Conservation (phyloP, 2,329 filamentous ascomycete genomes). For the Aspergillus aculeatinus region DNA sequence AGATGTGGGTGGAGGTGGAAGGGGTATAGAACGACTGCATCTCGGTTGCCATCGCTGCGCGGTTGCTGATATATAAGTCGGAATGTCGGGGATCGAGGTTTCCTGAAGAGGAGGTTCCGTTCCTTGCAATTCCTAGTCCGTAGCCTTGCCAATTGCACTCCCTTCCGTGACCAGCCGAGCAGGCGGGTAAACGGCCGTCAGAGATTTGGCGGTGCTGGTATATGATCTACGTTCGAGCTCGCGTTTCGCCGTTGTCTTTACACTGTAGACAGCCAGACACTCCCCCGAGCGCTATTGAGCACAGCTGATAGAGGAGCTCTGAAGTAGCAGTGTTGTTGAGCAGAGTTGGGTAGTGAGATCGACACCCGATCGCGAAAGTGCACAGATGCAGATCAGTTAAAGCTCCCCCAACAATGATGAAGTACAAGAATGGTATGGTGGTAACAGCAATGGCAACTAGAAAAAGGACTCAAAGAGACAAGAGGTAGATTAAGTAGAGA, state of each 20-base stretch:
- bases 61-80: not conserved
- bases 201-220: not conserved
- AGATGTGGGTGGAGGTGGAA: slow-evolving; percentile 29
- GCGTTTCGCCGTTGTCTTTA: not conserved
- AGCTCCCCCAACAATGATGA: not conserved
- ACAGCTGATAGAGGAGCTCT: not conserved
- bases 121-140: not conserved
- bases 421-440: not conserved
- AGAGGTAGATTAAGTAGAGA: not conserved
- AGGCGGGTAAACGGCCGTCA: not conserved
- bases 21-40: slow-evolving; percentile 38
- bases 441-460: not conserved
- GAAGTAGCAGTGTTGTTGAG: not conserved
- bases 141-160: not conserved
- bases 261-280: not conserved
- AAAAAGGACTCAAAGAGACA: not conserved
- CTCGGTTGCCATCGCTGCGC: slow-evolving; percentile 30
- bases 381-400: not conserved
- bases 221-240: not conserved
- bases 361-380: not conserved
- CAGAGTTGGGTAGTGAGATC: not conserved
- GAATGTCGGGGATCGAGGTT: not conserved
- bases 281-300: not conserved
- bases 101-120: not conserved
- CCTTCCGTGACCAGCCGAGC: not conserved